Conservation (phyloP, 345 rosid species). For the Aquilaria sinensis region DNA sequence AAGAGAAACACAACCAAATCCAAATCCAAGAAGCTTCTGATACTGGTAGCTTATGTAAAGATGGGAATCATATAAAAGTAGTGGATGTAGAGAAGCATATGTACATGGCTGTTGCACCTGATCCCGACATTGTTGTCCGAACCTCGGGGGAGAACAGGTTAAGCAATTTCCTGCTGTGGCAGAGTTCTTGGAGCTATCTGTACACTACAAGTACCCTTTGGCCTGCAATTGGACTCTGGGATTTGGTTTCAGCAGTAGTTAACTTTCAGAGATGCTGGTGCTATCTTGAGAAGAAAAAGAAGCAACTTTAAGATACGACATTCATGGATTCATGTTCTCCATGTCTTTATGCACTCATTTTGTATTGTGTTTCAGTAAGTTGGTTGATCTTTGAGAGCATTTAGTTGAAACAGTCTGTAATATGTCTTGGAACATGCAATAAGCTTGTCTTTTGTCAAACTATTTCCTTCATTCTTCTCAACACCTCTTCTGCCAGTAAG, state of each 20-base stretch:
- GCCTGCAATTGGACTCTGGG: constrained; percentile 40
- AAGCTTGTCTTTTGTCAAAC: no score
- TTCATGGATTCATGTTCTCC: not conserved
- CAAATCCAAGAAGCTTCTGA: not conserved
- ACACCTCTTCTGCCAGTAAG: no score
- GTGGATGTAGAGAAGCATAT: constrained; percentile 54
- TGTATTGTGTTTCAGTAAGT: no score
- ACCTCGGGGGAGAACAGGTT: constrained; percentile 74
- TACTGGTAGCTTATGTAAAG: not conserved
- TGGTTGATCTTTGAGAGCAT: no score
- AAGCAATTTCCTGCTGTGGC: constrained; percentile 83
- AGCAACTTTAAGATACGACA: constrained; percentile 3
- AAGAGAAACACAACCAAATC: constrained; percentile 14
- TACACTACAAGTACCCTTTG: constrained; percentile 13
- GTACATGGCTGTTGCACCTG: constrained; percentile 72
- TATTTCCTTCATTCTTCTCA: no score
- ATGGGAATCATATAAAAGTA: constrained; percentile 19
- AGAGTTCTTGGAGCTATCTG: constrained; percentile 21
- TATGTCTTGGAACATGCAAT: no score
- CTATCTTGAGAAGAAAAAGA: constrained; percentile 37
- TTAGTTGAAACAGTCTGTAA: no score
- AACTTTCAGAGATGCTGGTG: constrained; percentile 31
- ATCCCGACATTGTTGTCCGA: constrained; percentile 64
- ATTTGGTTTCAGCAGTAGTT: constrained; percentile 37
- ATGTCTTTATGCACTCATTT: no score